Base-by-base conservation (phyloP, 345 rosid species). In the Gossypium sturtianum region DNA sequence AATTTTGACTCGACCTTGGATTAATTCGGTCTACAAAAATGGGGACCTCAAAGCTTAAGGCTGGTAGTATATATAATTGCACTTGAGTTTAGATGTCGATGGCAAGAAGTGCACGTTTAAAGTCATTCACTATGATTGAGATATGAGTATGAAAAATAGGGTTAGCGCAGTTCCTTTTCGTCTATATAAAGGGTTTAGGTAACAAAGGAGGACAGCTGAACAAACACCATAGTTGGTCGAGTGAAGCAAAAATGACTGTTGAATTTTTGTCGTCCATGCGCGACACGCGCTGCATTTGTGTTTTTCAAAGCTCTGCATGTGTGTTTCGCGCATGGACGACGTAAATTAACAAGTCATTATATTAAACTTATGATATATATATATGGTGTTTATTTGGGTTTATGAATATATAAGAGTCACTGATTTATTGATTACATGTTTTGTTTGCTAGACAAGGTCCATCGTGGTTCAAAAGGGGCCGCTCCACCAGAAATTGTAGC, bases 251-350 rank as follows among this genome's bases (percentile, higher is more conserved):
- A 34, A 22, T 49, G 66, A 34, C 58, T 73, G 68, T 62, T 73
- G 27, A n/a, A 62, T 73, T 66, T 61, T 25, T 47, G 54, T 73
- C 27, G 76, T 73, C 76, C 76, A 73, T 62, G 76, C 69, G 76
- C 76, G 76, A 73, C 76, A 73, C 76, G 58, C 41, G 25, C 68
- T 62, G 69, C 68, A 22, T 15, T 22, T 20, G 3, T 47, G 8
- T 12, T 11, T 16, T 16, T 25, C 12, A 59, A 15, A 15, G 17
- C 5, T 15, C 48, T 67, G 71, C 15, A 67, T 67, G 71, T 67
- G 57, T 67, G 71, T 67, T 23, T 67, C 71, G 43, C 71, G 71
- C 57, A 25, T 8, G 71, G 57, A 48, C 71, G 29, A 67, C 2
- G 2, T 67, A 25, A 67, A 67, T 67, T 67, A 48, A 8, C 71